phyloP scores from a whole-genome alignment of 2,329 filamentous ascomycete species.

The Eurotiales sp. region DNA sequence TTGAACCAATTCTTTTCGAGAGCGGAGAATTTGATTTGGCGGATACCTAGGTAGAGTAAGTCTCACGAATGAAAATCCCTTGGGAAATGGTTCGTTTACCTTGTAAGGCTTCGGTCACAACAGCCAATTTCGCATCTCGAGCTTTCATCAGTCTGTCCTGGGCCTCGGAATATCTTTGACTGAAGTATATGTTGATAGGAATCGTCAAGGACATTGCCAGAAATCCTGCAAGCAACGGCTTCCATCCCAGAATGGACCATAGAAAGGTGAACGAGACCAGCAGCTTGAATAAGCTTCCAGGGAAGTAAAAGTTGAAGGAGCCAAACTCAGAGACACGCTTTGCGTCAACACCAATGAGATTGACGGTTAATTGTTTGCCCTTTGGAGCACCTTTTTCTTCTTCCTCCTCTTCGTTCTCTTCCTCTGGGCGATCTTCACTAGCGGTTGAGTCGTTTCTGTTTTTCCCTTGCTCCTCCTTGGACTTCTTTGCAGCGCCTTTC shows the following conservation, averaged over 20 bases:
- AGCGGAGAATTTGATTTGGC: constrained; percentile 81
- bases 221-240: constrained; percentile 63
- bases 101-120: constrained; percentile 72
- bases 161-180: constrained; percentile 60
- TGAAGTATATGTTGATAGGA: constrained; percentile 65
- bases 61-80: not conserved
- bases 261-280: constrained; percentile 64
- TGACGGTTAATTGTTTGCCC: constrained; percentile 68
- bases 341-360: constrained; percentile 72
- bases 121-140: constrained; percentile 69
- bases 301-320: constrained; percentile 63
- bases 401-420: constrained; percentile 19
- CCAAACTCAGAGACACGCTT: constrained; percentile 66
- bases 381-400: constrained; percentile 54
- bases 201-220: constrained; percentile 60
- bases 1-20: constrained; percentile 71
- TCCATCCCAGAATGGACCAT: constrained; percentile 65
- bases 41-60: constrained; percentile 49
- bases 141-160: constrained; percentile 72
- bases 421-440: too few species aligned
- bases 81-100: constrained; percentile 45
- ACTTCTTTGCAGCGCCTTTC: constrained; percentile 51
- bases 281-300: constrained; percentile 60
- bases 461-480: constrained; percentile 39
- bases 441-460: constrained; percentile 24